Conservation (phyloP, 345 rosid genomes). For the Hibiscus mutabilis region DNA sequence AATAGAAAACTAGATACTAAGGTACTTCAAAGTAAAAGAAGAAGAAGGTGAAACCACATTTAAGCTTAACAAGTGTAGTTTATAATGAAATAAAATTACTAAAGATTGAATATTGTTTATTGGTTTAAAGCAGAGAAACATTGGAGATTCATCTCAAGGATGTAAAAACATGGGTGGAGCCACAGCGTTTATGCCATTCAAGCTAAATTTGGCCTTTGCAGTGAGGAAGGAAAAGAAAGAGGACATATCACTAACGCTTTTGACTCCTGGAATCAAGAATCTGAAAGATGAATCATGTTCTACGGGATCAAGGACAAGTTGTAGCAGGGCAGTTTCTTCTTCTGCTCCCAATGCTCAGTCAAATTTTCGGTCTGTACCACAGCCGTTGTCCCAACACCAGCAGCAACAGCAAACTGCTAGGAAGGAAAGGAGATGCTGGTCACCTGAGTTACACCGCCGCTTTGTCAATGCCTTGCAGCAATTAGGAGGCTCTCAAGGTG, state of each 20-base stretch:
- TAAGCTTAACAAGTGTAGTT: not conserved
- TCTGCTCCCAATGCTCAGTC: constrained; percentile 35
- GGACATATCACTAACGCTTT: constrained; percentile 40
- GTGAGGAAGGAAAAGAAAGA: constrained; percentile 27
- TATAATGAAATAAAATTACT: not conserved
- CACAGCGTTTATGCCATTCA: constrained; percentile 38
- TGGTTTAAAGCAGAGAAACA: constrained; percentile 33
- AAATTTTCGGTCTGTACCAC: constrained; percentile 27
- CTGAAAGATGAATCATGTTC: constrained; percentile 51
- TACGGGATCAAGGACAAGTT: constrained; percentile 33
- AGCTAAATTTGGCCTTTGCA: constrained; percentile 19
- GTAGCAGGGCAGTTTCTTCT: constrained; percentile 32
- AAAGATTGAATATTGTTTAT: not conserved
- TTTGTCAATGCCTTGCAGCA: constrained; percentile 79
- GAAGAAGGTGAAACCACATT: not conserved
- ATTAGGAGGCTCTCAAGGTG: constrained; percentile 90
- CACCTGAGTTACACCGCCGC: constrained; percentile 77
- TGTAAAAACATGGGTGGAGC: constrained; percentile 27
- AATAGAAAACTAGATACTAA: constrained; percentile 31
- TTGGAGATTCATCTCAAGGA: constrained; percentile 31
- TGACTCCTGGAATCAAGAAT: constrained; percentile 47
- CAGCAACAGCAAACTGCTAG: constrained; percentile 44
- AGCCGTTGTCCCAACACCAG: constrained; percentile 16
- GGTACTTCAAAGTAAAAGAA: constrained; percentile 24
- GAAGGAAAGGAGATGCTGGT: constrained; percentile 97